These are phyloP conservation scores for Conoideocrella luteorostrata DNA, from an alignment of 2,329 filamentous ascomycete species.

Conservation along the genomic window DNA sequence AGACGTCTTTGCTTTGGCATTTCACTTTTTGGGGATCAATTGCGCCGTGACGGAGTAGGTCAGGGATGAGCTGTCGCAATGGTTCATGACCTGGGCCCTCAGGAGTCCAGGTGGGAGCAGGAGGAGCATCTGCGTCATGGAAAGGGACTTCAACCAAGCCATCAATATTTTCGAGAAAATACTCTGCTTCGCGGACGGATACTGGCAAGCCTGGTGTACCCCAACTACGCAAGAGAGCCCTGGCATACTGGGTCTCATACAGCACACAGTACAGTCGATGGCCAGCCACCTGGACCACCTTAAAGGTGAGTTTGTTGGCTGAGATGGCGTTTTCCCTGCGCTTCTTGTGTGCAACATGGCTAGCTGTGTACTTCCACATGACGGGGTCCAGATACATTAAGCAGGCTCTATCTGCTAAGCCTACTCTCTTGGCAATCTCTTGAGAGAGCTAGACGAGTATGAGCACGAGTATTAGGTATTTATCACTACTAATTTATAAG, in stretches of 20 bases:
- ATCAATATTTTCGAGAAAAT: constrained; percentile 32
- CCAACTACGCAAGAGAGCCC: constrained; percentile 37
- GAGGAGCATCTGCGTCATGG: constrained; percentile 13
- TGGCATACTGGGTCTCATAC: constrained; percentile 29
- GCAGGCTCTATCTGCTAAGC: constrained; percentile 19
- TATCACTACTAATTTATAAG: too few relatives aligned
- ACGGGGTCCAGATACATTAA: constrained; percentile 26
- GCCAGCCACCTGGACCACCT: constrained; percentile 32
- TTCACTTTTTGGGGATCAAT: constrained; percentile 21
- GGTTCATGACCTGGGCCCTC: constrained; percentile 29
- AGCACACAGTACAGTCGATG: constrained; percentile 38
- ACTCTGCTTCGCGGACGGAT: constrained; percentile 38
- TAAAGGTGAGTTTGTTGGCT: constrained; percentile 28
- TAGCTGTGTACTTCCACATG: constrained; percentile 22
- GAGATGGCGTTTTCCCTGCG: constrained; percentile 29
- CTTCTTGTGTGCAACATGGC: constrained; percentile 26
- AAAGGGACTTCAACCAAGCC: constrained; percentile 27
- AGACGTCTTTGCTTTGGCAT: constrained; percentile 31
- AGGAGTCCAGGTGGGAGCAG: constrained; percentile 32
- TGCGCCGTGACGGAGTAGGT: constrained; percentile 35
- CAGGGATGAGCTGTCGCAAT: constrained; percentile 34
- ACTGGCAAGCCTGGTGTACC: constrained; percentile 38
- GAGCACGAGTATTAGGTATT: too few relatives aligned
- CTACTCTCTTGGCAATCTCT: constrained; percentile 27
- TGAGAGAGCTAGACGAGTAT: constrained; percentile 25